Evolutionary conservation across 2,329 filamentous ascomycete genomes (phyloP), one percentile per base, ranked within the genome.

Genomic region (Pseudocercospora ulei): DNA sequence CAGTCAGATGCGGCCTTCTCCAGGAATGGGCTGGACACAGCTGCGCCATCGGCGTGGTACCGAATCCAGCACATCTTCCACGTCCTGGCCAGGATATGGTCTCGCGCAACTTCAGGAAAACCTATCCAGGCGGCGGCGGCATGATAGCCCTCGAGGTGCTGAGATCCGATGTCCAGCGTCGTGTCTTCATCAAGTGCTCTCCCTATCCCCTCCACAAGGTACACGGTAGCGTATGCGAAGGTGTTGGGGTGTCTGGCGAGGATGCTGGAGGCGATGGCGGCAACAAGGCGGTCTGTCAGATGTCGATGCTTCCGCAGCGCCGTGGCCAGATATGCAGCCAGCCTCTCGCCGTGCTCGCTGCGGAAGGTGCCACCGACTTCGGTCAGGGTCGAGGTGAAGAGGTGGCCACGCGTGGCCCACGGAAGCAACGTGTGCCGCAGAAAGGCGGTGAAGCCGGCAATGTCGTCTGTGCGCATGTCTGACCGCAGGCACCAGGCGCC

Each of bases 401-500:
- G 52, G 7, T 52, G 56, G 3, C 68, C 68, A 45, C 63, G 60
- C 3, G 62, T 65, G 1, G 60, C 65, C 67, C 68, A 71, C 2
- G 65, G 66, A 3, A 71, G 54, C 33, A 70, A 63, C 0, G 60
- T 58, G 8, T 57, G 38, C 3, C 59, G 45, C 2, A 69, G 52
- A 40, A 69, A 65, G 2, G 46, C 34, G n/a, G 54, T 40, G 31
- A 62, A 59, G 6, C 52, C 50, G 3, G 46, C 43, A 2, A 45
- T 38, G 34, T 46, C 44, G 13, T 49, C 45, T 3, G 46, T 43
- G 5, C 47, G 50, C 18, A 57, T 37, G 7, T 52, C 43, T 1
- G 54, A 50, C 4, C 56, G 49, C 43, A 69, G 56, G 22, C 66
- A 62, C 65, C 66, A 68, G 22, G 58, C 59, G 2, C 66, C 66